phyloP scores from a whole-genome alignment of 352 stramenopile species.

The Phytophthora hibernalis region DNA sequence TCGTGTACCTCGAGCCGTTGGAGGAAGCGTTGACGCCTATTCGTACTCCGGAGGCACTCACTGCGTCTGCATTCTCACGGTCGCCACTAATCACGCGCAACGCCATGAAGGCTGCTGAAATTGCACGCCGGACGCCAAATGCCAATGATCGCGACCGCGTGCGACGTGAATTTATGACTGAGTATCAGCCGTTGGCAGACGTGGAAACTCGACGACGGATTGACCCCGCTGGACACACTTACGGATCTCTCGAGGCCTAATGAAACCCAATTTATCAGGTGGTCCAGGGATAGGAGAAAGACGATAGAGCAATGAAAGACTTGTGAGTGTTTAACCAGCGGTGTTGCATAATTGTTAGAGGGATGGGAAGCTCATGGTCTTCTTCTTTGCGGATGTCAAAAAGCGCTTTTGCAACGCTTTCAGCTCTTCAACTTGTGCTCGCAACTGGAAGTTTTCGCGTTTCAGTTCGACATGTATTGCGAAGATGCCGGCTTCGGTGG shows the following conservation, averaged over 20 bases:
- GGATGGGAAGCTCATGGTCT: conserved; percentile 69
- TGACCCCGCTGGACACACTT: conserved; percentile 78
- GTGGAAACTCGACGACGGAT: conserved; percentile 66
- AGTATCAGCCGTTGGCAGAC: conserved; percentile 81
- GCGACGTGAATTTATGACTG: conserved; percentile 87
- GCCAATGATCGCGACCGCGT: conserved; percentile 82
- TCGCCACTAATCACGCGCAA: conserved; percentile 85
- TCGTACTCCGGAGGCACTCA: conserved; percentile 59
- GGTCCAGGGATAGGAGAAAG: conserved; percentile 2
- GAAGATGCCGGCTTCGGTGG: conserved; percentile 46
- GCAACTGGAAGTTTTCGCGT: conserved; percentile 73
- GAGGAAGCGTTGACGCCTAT: conserved; percentile 74
- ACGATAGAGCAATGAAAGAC: conserved; percentile 33
- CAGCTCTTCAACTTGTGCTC: conserved; percentile 74
- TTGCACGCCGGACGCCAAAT: conserved; percentile 81
- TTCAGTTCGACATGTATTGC: conserved; percentile 80
- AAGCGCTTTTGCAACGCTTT: conserved; percentile 74
- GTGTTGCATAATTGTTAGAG: conserved; percentile 40
- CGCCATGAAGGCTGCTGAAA: conserved; percentile 84
- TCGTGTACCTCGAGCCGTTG: conserved; percentile 79
- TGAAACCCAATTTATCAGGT: conserved; percentile 20
- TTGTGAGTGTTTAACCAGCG: conserved; percentile 21
- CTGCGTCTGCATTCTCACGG: conserved; percentile 64
- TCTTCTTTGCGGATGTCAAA: conserved; percentile 77
- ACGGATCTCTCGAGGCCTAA: conserved; percentile 82